Evolutionary conservation across 1,284 basidiomycete genomes (phyloP).

Genomic region (Leccinum solheimii): DNA sequence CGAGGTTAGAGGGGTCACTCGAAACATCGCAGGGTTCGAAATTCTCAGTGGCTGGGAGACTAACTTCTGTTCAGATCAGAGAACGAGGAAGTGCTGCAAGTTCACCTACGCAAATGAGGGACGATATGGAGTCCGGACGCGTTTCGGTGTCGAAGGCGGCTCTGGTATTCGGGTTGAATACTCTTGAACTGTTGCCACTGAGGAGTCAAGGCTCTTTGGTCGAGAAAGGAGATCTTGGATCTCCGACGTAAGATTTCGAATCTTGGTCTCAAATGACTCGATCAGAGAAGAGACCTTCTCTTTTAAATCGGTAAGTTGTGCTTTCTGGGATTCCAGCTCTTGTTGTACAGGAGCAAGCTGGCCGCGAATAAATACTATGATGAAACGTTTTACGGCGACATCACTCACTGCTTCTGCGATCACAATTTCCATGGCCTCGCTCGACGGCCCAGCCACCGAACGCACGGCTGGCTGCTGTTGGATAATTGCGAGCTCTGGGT

Average conservation of each 20-base stretch:
- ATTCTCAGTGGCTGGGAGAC: constrained; percentile 23
- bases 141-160: constrained; percentile 36
- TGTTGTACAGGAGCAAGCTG: constrained; percentile 56
- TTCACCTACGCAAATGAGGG: constrained; percentile 30
- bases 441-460: constrained; percentile 17
- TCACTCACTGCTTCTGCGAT: constrained; percentile 46
- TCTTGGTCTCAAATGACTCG: constrained; percentile 37
- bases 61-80: constrained; percentile 16
- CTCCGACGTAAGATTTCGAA: constrained; percentile 36
- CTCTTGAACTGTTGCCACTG: constrained; percentile 12
- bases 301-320: constrained; percentile 43
- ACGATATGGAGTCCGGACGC: constrained; percentile 33
- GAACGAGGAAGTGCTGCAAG: background rate
- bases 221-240: constrained; percentile 29
- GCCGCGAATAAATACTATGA: constrained; percentile 10
- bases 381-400: background rate
- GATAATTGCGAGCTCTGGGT: constrained; percentile 1
- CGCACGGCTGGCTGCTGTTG: constrained; percentile 15
- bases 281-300: constrained; percentile 37
- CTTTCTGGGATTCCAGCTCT: constrained; percentile 40
- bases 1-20: constrained; percentile 24
- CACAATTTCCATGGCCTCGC: constrained; percentile 24
- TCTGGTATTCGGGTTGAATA: constrained; percentile 26
- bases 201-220: constrained; percentile 15
- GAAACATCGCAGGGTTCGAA: constrained; percentile 22